Evolutionary conservation across 305 asterid species (phyloP).

Genomic region (Petunia hybrid): DNA sequence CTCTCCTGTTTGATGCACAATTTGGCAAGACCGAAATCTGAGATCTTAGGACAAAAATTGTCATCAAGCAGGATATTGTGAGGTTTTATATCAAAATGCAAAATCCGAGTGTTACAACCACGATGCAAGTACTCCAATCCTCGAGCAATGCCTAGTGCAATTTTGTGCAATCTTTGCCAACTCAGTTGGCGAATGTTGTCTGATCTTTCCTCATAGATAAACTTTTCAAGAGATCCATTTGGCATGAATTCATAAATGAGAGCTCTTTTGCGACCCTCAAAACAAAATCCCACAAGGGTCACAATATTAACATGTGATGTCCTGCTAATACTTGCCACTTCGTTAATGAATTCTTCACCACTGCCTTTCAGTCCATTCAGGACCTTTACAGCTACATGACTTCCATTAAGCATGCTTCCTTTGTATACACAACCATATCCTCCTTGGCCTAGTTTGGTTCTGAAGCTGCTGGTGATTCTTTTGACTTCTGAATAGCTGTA

Average conservation of each 20-base stretch:
- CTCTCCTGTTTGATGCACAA: conserved; percentile 46
- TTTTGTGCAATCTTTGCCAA: conserved; percentile 31
- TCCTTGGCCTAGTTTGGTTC: conserved; percentile 35
- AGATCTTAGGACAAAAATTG: conserved; percentile 41
- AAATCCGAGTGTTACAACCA: conserved; percentile 38
- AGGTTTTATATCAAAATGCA: conserved; percentile 44
- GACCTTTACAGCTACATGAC: conserved; percentile 34
- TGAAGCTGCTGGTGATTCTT: conserved; percentile 30
- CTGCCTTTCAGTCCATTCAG: conserved; percentile 7
- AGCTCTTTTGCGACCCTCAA: conserved; percentile 33
- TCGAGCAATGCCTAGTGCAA: conserved; percentile 40
- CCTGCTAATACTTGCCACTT: conserved; percentile 37
- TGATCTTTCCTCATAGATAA: conserved; percentile 12
- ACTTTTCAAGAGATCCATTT: conserved; percentile 39
- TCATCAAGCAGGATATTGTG: conserved; percentile 40
- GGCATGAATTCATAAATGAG: conserved; percentile 36
- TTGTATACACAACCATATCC: conserved; percentile 37
- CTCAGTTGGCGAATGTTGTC: not conserved
- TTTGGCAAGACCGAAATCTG: conserved; percentile 49
- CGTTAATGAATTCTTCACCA: conserved; percentile 38
- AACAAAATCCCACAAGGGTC: conserved; percentile 34
- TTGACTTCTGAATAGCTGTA: conserved; percentile 29
- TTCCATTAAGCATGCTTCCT: conserved; percentile 24
- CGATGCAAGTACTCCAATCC: conserved; percentile 41
- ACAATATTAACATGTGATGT: conserved; percentile 40